Evolutionary conservation across 208 protist species (phyloP).

Genomic region (Leishmania martiniquensis): DNA sequence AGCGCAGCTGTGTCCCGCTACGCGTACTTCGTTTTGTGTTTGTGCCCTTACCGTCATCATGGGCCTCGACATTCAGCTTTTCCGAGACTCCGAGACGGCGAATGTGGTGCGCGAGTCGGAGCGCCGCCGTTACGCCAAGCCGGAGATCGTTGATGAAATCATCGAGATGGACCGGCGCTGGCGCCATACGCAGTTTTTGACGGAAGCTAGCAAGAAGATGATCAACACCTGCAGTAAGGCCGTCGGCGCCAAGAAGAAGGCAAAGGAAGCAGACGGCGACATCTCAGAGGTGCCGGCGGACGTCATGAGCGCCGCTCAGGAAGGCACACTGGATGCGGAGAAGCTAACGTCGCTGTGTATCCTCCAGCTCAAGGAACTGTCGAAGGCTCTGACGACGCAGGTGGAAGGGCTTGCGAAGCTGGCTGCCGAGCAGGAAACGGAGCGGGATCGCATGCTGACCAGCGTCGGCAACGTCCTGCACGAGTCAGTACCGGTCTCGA

Average conservation of each 20-base stretch:
- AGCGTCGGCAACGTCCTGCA: conserved; percentile 97
- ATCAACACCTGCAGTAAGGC: conserved; percentile 91
- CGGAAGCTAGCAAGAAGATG: conserved; percentile 89
- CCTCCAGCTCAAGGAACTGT: conserved; percentile 92
- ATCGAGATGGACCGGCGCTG: conserved; percentile 94
- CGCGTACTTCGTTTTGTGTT: not conserved
- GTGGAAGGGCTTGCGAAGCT: conserved; percentile 65
- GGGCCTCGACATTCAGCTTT: conserved; percentile 97
- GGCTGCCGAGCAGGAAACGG: conserved; percentile 55
- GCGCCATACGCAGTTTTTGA: conserved; percentile 83
- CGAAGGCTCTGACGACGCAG: conserved; percentile 70
- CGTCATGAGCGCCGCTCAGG: conserved; percentile 51
- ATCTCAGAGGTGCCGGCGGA: conserved; percentile 61
- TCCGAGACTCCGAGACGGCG: conserved; percentile 95
- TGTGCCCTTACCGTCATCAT: conserved; percentile 31
- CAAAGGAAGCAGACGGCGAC: conserved; percentile 89
- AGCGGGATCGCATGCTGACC: conserved; percentile 83
- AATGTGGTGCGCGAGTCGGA: conserved; percentile 96
- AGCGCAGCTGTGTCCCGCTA: not conserved
- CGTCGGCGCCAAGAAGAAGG: conserved; percentile 93
- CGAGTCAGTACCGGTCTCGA: conserved; percentile 92
- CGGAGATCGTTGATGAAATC: conserved; percentile 92
- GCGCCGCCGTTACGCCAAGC: conserved; percentile 91
- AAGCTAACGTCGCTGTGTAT: conserved; percentile 73
- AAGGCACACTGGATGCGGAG: conserved; percentile 58